phyloP scores from a whole-genome alignment of 78 protist genomes.

The Cavenderia fasciculata region DNA sequence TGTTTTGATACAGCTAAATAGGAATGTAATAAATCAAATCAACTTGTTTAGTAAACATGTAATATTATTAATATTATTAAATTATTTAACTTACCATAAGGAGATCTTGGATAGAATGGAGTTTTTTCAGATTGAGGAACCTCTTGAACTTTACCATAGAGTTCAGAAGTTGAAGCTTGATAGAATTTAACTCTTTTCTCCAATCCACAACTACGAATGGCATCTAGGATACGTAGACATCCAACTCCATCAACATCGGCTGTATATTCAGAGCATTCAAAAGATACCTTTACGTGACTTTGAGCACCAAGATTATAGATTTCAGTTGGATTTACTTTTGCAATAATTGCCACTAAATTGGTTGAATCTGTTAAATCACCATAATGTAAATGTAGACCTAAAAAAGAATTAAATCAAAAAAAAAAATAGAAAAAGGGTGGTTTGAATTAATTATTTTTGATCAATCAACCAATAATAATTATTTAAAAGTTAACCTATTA shows the following conservation, averaged over 20 bases:
- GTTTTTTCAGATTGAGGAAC: conserved; percentile 93
- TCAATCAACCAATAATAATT: no score
- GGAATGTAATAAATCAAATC: no score
- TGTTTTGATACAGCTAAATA: conserved; percentile 96
- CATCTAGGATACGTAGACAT: conserved; percentile 92
- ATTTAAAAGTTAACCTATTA: no score
- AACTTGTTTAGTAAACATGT: no score
- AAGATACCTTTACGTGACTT: conserved; percentile 86
- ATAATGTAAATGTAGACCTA: conserved; percentile 84
- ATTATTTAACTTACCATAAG: no score
- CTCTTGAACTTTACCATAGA: conserved; percentile 94
- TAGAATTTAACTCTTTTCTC: conserved; percentile 77
- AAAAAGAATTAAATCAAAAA: no score
- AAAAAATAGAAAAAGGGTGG: no score
- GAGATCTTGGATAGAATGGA: conserved; percentile 98
- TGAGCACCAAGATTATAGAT: conserved; percentile 96
- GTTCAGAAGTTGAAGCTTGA: conserved; percentile 96
- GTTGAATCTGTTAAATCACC: conserved; percentile 94
- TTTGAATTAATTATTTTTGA: no score
- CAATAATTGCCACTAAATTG: conserved; percentile 73
- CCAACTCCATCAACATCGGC: conserved; percentile 95
- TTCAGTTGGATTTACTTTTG: conserved; percentile 84
- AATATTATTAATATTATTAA: no score
- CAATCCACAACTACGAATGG: conserved; percentile 91
- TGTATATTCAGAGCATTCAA: conserved; percentile 96